These are phyloP conservation scores for Peronospora tabacina DNA, from an alignment of 352 stramenopile genomes.

Conservation along the genomic window DNA sequence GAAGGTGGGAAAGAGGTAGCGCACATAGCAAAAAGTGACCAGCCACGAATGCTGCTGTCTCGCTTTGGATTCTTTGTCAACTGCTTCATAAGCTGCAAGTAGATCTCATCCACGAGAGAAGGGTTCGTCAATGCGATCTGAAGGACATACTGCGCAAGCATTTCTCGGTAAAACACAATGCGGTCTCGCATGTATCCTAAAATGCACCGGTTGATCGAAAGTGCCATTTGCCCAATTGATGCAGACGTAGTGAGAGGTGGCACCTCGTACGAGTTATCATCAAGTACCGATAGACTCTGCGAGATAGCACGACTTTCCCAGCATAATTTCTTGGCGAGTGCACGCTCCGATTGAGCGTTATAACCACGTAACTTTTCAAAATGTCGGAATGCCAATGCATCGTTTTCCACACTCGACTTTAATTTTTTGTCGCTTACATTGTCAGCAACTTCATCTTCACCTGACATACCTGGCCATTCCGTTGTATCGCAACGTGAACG, in stretches of 20 bases:
- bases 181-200: slow-evolving; percentile 93
- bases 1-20: slow-evolving; percentile 87
- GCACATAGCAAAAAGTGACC: slow-evolving; percentile 91
- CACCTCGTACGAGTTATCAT: slow-evolving; percentile 32
- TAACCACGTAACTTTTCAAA: slow-evolving; percentile 60
- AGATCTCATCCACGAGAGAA: slow-evolving; percentile 90
- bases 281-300: slow-evolving; percentile 53
- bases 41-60: slow-evolving; percentile 87
- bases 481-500: slow-evolving; percentile 38
- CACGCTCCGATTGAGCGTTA: slow-evolving; percentile 40
- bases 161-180: slow-evolving; percentile 90
- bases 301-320: slow-evolving; percentile 62
- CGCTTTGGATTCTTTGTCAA: slow-evolving; percentile 88
- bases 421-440: slow-evolving; percentile 29
- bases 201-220: slow-evolving; percentile 90
- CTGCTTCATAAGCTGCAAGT: slow-evolving; percentile 91
- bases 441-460: slow-evolving; percentile 27
- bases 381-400: slow-evolving; percentile 51
- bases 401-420: slow-evolving; percentile 32
- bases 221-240: slow-evolving; percentile 37
- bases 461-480: slow-evolving; percentile 30
- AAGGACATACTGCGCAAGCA: slow-evolving; percentile 90
- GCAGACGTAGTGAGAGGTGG: slow-evolving; percentile 19
- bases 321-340: slow-evolving; percentile 41
- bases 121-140: slow-evolving; percentile 85